phyloP scores from a whole-genome alignment of 2,329 filamentous ascomycete species.

The Hypoxylon sp. region DNA sequence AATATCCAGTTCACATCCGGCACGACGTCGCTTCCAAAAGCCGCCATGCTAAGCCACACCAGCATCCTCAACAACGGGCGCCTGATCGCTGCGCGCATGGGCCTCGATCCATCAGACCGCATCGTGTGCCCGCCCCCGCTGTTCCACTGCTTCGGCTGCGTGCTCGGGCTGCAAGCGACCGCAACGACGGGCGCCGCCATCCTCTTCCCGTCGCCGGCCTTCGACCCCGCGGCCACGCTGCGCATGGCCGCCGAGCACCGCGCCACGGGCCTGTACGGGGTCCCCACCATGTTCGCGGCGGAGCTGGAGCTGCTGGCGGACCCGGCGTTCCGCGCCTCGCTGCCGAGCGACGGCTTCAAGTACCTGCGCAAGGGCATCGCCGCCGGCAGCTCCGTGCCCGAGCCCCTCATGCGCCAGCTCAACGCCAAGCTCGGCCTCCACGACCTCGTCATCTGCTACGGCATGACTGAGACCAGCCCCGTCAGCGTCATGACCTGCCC shows the following conservation, averaged over 20 bases:
- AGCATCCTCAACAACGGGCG: constrained; percentile 94
- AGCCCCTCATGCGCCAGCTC: constrained; percentile 82
- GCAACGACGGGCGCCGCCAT: constrained; percentile 84
- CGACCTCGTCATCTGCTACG: constrained; percentile 93
- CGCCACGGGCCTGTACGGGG: constrained; percentile 83
- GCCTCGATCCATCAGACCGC: constrained; percentile 78
- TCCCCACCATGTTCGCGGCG: constrained; percentile 94
- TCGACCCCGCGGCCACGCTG: constrained; percentile 83
- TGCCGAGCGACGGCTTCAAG: constrained; percentile 51
- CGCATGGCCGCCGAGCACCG: constrained; percentile 66
- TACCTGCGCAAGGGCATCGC: constrained; percentile 89
- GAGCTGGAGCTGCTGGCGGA: constrained; percentile 81
- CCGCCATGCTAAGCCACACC: constrained; percentile 87
- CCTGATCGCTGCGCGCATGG: constrained; percentile 88
- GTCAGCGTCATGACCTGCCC: constrained; percentile 87
- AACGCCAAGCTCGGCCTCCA: constrained; percentile 81
- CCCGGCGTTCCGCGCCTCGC: constrained; percentile 52
- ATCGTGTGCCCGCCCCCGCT: constrained; percentile 89
- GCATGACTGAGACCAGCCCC: constrained; percentile 92
- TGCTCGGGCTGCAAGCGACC: constrained; percentile 96
- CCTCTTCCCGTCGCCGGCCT: constrained; percentile 88
- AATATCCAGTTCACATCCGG: constrained; percentile 98
- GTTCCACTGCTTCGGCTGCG: constrained; percentile 91
- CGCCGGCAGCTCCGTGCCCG: constrained; percentile 87
- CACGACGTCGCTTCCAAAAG: constrained; percentile 93